Conservation (phyloP, 495 filamentous ascomycete genomes). For the Lichenothelia convexa region DNA sequence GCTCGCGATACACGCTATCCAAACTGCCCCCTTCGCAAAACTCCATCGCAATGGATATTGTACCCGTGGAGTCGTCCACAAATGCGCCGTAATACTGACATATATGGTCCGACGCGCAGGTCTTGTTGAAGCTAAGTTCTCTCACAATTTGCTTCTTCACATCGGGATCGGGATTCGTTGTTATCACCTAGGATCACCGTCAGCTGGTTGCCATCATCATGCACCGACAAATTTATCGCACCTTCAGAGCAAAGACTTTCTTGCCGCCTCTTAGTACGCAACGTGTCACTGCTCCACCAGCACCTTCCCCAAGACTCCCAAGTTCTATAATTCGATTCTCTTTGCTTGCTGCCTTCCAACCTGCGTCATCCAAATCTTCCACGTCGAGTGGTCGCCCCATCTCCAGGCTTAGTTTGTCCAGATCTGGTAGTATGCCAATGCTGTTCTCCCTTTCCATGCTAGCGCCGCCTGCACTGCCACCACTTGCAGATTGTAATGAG, state of each 20-base stretch:
- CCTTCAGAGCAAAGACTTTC: conserved; percentile 93
- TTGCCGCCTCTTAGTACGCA: conserved; percentile 78
- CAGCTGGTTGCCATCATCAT: not conserved
- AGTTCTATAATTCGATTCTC: conserved; percentile 75
- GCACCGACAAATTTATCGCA: conserved; percentile 24
- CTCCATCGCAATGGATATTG: conserved; percentile 97
- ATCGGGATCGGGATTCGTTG: conserved; percentile 90
- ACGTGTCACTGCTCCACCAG: conserved; percentile 85
- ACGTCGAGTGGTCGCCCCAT: conserved; percentile 71
- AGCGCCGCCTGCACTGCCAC: conserved; percentile 36
- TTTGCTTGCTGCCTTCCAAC: conserved; percentile 81
- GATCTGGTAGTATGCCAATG: conserved; percentile 43
- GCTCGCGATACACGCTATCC: conserved; percentile 90
- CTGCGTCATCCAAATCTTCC: conserved; percentile 83
- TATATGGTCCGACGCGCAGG: conserved; percentile 83
- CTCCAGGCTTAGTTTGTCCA: conserved; percentile 58
- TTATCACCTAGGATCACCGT: conserved; percentile 57
- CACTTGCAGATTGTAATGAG: conserved; percentile 59
- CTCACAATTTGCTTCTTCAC: conserved; percentile 95
- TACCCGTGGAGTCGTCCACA: conserved; percentile 77
- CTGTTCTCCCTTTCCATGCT: conserved; percentile 64
- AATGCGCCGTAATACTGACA: conserved; percentile 96
- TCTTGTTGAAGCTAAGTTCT: conserved; percentile 92
- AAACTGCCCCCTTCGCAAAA: conserved; percentile 94
- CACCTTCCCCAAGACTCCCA: conserved; percentile 83